phyloP scores from a whole-genome alignment of 2,329 filamentous ascomycete species.

The Colletotrichum sp. region DNA sequence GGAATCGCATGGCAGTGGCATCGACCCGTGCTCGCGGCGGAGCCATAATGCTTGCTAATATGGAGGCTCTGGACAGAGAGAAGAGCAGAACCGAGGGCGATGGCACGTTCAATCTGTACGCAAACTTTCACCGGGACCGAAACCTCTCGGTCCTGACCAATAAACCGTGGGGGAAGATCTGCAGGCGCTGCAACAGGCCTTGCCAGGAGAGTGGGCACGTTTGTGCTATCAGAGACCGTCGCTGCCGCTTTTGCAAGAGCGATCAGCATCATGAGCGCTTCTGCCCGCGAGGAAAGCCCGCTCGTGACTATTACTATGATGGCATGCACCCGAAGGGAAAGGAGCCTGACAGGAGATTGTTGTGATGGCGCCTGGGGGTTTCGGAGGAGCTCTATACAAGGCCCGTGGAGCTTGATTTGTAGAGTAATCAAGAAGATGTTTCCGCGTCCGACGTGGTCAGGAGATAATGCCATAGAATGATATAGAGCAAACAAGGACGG shows the following conservation, averaged over 20 bases:
- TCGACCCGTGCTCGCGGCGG: conserved; percentile 1
- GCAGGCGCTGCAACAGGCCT: background rate
- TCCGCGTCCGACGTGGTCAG: background rate
- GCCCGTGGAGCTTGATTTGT: background rate
- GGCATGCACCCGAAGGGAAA: background rate
- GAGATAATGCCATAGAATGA: background rate
- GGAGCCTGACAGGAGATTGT: background rate
- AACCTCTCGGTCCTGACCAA: background rate
- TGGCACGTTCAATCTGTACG: background rate
- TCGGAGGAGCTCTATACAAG: background rate
- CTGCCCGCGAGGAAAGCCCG: background rate
- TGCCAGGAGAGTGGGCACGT: background rate
- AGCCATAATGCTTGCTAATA: background rate
- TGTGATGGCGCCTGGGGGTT: background rate
- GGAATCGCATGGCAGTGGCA: background rate
- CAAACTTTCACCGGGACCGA: background rate
- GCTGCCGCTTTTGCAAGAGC: background rate
- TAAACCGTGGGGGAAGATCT: background rate
- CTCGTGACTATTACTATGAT: background rate
- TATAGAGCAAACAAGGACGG: background rate
- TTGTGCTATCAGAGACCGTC: background rate
- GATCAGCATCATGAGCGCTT: background rate
- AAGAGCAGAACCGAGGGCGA: background rate
- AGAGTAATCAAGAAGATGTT: background rate
- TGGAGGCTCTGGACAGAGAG: background rate